A percentile compares a stretch with the other conserved stretches of the same genome.
These are phyloP conservation scores for Ampelocalamus luodianensis DNA, from an alignment of 176 grass and related monocot genomes.

Conservation along the genomic window DNA sequence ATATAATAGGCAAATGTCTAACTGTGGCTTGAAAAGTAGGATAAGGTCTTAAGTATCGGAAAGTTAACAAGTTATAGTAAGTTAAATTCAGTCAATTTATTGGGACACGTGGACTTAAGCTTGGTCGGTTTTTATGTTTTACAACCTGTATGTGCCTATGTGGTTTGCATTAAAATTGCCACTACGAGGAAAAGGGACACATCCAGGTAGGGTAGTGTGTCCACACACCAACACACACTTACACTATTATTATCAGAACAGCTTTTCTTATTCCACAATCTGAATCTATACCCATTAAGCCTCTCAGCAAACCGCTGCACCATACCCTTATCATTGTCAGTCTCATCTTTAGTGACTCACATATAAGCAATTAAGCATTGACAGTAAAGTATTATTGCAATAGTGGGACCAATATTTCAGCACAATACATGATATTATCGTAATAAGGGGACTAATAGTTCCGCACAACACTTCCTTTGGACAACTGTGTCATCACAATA, in stretches of 20 bases:
- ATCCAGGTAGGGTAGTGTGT: not conserved
- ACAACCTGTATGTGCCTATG: not conserved
- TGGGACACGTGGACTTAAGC: not conserved
- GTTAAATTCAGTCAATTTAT: slow-evolving; percentile 27
- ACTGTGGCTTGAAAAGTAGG: not conserved
- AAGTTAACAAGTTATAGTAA: not conserved
- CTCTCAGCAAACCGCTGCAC: slow-evolving; percentile 12
- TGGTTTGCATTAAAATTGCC: slow-evolving; percentile 18
- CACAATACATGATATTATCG: too few species aligned
- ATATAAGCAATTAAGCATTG: not conserved
- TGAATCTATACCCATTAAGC: slow-evolving; percentile 33
- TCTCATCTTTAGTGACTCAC: slow-evolving; percentile 22
- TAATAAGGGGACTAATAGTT: not conserved
- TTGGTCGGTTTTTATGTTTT: slow-evolving; percentile 29
- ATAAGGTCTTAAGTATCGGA: not conserved
- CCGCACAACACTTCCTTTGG: slow-evolving; percentile 28
- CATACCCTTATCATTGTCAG: slow-evolving; percentile 12
- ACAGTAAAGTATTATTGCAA: not conserved
- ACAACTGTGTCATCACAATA: slow-evolving; percentile 11
- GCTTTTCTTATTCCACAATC: not conserved
- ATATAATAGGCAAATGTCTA: not conserved
- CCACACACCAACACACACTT: not conserved
- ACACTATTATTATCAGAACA: slow-evolving; percentile 8
- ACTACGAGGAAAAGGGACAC: slow-evolving; percentile 20
- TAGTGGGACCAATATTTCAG: not conserved